Conservation (phyloP, 1,284 basidiomycete species). For the Microbotryum saponariae region DNA sequence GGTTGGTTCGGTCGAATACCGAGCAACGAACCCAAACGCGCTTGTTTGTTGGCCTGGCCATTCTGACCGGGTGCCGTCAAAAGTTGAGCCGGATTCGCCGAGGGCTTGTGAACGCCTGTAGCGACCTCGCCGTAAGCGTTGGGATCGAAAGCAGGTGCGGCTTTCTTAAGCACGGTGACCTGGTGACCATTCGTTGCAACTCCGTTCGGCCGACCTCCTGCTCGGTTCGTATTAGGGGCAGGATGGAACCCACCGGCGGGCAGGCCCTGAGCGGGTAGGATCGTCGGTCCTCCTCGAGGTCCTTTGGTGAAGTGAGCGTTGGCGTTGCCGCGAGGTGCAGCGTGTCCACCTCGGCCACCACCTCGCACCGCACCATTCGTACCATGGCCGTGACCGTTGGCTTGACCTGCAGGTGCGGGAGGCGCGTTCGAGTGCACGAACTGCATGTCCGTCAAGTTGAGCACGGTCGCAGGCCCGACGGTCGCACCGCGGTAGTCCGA, state of each 20-base stretch:
- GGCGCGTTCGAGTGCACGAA: constrained; percentile 7
- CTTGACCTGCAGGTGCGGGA: background rate
- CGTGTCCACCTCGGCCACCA: background rate
- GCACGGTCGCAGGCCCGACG: constrained; percentile 70
- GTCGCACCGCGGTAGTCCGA: constrained; percentile 81
- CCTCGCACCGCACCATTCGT: background rate
- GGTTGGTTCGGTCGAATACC: background rate
- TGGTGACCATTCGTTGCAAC: constrained; percentile 14
- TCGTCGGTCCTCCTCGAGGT: constrained; percentile 16
- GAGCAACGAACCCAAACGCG: background rate
- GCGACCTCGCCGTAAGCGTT: constrained; percentile 25
- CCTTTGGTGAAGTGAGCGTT: constrained; percentile 26
- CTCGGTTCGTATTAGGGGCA: background rate
- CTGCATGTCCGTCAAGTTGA: constrained; percentile 65
- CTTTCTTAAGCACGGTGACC: constrained; percentile 18
- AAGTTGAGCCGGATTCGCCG: background rate
- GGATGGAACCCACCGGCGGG: constrained; percentile 32
- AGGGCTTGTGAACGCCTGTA: constrained; percentile 9
- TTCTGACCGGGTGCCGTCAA: background rate
- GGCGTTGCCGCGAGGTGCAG: constrained; percentile 3
- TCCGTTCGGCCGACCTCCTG: constrained; percentile 1
- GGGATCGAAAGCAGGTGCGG: constrained; percentile 9
- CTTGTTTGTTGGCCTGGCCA: background rate
- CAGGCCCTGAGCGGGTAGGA: constrained; percentile 26
- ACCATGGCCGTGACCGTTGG: background rate